Conservation (phyloP, 805 yeast genomes). For the Pichia eremophila region DNA sequence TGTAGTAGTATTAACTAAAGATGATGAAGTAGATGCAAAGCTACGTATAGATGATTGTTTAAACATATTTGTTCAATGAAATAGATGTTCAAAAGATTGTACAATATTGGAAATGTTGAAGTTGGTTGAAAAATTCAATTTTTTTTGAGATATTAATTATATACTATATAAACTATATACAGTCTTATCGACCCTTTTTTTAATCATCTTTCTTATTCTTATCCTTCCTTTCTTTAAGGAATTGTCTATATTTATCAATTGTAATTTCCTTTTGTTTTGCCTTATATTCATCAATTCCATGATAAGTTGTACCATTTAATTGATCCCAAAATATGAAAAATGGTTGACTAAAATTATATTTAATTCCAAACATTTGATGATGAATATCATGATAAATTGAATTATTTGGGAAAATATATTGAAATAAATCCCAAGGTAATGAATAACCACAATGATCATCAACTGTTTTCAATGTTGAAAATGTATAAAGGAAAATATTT, state of each 20-base stretch:
- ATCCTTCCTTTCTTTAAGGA: slow-evolving; percentile 32
- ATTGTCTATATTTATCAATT: slow-evolving; percentile 54
- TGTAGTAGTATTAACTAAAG: no score
- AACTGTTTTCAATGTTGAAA: slow-evolving; percentile 92
- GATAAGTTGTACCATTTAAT: slow-evolving; percentile 60
- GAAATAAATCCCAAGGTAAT: slow-evolving; percentile 86
- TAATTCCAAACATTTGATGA: slow-evolving; percentile 93
- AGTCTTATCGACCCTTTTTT: neutral
- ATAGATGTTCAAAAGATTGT: no score
- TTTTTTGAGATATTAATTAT: no score
- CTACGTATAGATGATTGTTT: neutral
- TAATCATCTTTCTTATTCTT: neutral
- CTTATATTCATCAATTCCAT: slow-evolving; percentile 54
- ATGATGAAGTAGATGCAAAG: neutral
- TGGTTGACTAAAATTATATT: slow-evolving; percentile 90
- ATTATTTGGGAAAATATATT: slow-evolving; percentile 84
- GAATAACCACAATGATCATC: slow-evolving; percentile 99
- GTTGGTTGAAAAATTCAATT: no score
- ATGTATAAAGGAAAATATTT: slow-evolving; percentile 60
- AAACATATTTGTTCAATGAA: no score
- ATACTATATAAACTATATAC: no score
- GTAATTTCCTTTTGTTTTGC: slow-evolving; percentile 59
- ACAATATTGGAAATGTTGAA: no score
- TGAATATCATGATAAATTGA: slow-evolving; percentile 96
- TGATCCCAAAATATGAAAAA: slow-evolving; percentile 93